Evolutionary conservation across 495 filamentous ascomycete genomes (phyloP), one percentile per base, ranked within the genome.

Genomic region (Talaromyces wortmannii): DNA sequence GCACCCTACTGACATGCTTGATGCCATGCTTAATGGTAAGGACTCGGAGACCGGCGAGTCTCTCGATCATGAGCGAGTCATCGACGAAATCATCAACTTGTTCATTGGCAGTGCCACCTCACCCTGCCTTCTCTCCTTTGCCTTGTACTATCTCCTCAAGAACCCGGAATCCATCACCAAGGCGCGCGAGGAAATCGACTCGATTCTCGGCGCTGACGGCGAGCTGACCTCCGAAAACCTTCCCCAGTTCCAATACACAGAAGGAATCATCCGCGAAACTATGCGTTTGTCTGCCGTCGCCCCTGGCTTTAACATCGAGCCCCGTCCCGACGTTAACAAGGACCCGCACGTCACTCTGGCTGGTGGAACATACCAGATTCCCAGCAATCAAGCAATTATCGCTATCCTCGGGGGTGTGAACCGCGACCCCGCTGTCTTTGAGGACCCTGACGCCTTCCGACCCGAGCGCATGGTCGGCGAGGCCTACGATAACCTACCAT

Each of bases 401-500:
- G 74, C 82, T 5, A 69, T 91, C 13, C 73, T 90, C 8, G 71
- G 79, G 3, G 77, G 76, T 7, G 80, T 88, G 2, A 88, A 91
- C 59, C 78, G 83, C 29, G 88, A 91, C 63, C 86, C 87, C 0
- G 70, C 70, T 0, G 83, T 90, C 8, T 92, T 78, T 55, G 77
- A 86, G 2, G 78, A 85, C 47, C 84, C 84, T 1, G 70, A 83
- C 17, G 75, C 72, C 6, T 90, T 90, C 74, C 69, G 65, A 57
- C 86, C 86, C 0, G 84, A 88, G 68, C 76, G 86, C 17, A 87
- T 90, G 81, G 59, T 87, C 42, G 84, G 83, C 31, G 80, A 86
- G 57, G 68, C 73, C 13, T 89, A 84, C 63, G 79, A 84, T 8
- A 67, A 63, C 18, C 63, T 88, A 43, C 85, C 84, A 0, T 57